Evolutionary conservation across 1,284 basidiomycete genomes (phyloP), one percentile per base, ranked within the genome.

Genomic region (Marasmius tenuissimus): DNA sequence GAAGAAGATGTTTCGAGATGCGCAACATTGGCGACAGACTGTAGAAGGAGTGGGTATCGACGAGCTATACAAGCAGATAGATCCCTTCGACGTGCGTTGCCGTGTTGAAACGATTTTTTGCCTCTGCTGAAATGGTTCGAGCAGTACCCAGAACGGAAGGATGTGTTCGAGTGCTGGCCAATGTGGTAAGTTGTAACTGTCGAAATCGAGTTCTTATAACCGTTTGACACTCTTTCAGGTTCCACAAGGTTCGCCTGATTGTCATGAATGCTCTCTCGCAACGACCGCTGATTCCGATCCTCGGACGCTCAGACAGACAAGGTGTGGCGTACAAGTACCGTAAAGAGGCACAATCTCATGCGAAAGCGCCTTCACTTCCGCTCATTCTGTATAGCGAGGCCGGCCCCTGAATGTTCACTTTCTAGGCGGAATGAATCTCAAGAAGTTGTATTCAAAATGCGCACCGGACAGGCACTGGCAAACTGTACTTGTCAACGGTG

Each of bases 141-240:
- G 20, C 65, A 91, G 89, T 91, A 86, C 68, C 87, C 87, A 1
- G 87, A 86, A 65, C 83, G 88, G 54, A 78, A 84, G 58, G 78
- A 81, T 4, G 83, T 91, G 12, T 89, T 89, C 67, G 82, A 88
- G 58, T 85, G 83, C 63, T 91, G 89, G 89, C 88, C 88, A 4
- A 82, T 91, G 75, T 89, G 76, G 76, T 66, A 49, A 54, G 65
- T 45, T 5, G 27, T 27, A 27, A 27, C 14, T 37, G 10, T 33
- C n/a, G 18, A 10, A 2, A 16, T 35, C 27, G 18, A 27, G 8
- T 4, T 10, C 7, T 51, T 20, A 47, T 40, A 18, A 12, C 57
- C 61, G 12, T 35, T 11, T 18, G 12, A 27, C 7, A 76, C 63
- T 16, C 4, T 37, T 35, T 34, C 33, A 66, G 65, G 65, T 89